phyloP scores from a whole-genome alignment of 768 basidiomycete species.

The Lentinula aciculospora region DNA sequence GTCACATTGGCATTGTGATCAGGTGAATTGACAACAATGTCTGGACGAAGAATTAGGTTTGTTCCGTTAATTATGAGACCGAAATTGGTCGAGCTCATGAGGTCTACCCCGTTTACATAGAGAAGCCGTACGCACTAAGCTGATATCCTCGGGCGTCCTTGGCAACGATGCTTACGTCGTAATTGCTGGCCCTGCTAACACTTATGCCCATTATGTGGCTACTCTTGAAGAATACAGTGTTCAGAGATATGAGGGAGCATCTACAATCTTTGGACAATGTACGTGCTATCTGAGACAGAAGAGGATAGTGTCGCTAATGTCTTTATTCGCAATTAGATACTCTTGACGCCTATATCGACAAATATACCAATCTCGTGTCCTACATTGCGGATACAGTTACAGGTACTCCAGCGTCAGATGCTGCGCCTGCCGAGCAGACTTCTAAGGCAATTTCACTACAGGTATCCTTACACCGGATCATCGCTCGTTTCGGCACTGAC shows the following conservation, averaged over 20 bases:
- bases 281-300: conserved; percentile 22
- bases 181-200: conserved; percentile 77
- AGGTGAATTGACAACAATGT: conserved; percentile 33
- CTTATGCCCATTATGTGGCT: conserved; percentile 70
- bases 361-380: conserved; percentile 61
- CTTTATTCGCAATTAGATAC: conserved; percentile 23
- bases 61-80: conserved; percentile 13
- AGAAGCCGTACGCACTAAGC: conserved; percentile 57
- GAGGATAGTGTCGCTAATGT: background rate
- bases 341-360: conserved; percentile 76
- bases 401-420: conserved; percentile 52
- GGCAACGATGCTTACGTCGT: conserved; percentile 71
- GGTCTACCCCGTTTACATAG: conserved; percentile 27
- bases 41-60: background rate
- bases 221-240: conserved; percentile 69
- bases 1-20: conserved; percentile 58
- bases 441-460: conserved; percentile 64
- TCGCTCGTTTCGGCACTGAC: background rate
- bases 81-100: conserved; percentile 11
- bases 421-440: conserved; percentile 59
- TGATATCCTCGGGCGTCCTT: conserved; percentile 60
- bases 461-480: conserved; percentile 24
- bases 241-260: conserved; percentile 80
- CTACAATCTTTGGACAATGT: conserved; percentile 75
- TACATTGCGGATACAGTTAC: conserved; percentile 44